These are phyloP conservation scores for Monosporascus sp. DNA, from an alignment of 2,329 filamentous ascomycete genomes.

Conservation along the genomic window DNA sequence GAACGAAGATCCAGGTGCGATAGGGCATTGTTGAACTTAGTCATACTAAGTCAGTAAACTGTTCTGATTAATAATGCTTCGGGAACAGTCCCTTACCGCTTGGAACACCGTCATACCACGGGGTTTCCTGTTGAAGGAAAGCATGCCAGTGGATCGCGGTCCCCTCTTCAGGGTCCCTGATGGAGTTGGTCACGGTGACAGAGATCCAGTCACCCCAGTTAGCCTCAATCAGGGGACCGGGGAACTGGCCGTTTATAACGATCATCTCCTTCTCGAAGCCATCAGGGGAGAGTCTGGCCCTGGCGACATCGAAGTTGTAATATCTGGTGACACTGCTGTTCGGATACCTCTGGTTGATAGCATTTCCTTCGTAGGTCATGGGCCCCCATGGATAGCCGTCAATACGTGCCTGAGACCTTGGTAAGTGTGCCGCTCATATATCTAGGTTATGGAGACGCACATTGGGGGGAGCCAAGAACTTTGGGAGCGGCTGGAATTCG, in stretches of 20 bases:
- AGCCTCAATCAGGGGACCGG: slow-evolving; percentile 46
- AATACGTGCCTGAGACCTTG: too few species aligned
- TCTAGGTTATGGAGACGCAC: too few species aligned
- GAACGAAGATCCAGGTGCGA: slow-evolving; percentile 9
- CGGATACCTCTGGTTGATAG: too few species aligned
- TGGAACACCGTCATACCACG: slow-evolving; percentile 19
- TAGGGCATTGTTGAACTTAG: slow-evolving; percentile 10
- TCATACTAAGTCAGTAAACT: too few species aligned
- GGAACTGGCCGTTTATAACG: slow-evolving; percentile 47
- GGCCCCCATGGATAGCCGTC: too few species aligned
- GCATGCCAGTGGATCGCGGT: slow-evolving; percentile 15
- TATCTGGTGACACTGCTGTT: slow-evolving; percentile 3
- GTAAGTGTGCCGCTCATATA: too few species aligned
- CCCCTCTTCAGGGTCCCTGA: slow-evolving; percentile 30
- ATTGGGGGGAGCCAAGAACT: too few species aligned
- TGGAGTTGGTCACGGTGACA: slow-evolving; percentile 55
- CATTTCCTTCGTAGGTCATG: too few species aligned
- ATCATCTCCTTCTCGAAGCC: slow-evolving; percentile 40
- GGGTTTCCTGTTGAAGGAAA: slow-evolving; percentile 10
- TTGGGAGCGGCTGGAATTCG: too few species aligned
- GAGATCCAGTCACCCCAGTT: slow-evolving; percentile 38
- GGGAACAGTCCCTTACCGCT: too few species aligned
- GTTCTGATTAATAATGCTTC: too few species aligned
- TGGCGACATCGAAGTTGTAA: slow-evolving; percentile 29
- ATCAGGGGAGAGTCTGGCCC: slow-evolving; percentile 35